phyloP scores from a whole-genome alignment of 2,329 filamentous ascomycete genomes.

The Ascochyta fabae region DNA sequence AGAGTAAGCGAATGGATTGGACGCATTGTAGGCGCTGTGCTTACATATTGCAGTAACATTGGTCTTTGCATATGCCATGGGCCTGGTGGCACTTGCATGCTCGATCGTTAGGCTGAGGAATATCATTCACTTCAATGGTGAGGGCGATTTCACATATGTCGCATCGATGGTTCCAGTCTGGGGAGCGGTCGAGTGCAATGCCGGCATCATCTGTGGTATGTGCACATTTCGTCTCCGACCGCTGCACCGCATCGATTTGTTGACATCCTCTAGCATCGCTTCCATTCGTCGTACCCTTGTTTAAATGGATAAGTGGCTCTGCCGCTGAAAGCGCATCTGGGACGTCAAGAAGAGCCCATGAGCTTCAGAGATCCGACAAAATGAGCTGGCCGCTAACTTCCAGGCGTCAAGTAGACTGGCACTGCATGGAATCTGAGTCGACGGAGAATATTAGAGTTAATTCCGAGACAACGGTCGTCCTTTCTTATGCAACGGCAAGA shows the following conservation, averaged over 20 bases:
- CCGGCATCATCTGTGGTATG: conserved; percentile 1
- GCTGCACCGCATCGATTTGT: neutral
- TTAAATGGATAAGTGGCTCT: neutral
- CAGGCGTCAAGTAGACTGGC: neutral
- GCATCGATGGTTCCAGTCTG: conserved; percentile 1
- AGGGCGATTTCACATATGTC: neutral
- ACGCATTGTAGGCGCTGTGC: too few relatives aligned
- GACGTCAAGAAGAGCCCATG: neutral
- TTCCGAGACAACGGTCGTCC: too few relatives aligned
- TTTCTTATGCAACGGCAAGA: too few relatives aligned
- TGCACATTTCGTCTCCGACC: too few relatives aligned
- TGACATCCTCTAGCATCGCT: neutral
- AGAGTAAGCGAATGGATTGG: too few relatives aligned
- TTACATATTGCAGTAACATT: too few relatives aligned
- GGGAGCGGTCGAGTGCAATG: neutral
- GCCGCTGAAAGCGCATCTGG: neutral
- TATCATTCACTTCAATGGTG: conserved; percentile 1
- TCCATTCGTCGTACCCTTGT: neutral
- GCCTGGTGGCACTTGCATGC: neutral
- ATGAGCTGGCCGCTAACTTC: neutral
- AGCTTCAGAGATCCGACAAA: neutral
- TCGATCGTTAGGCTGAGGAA: neutral
- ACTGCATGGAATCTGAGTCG: neutral
- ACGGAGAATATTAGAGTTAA: neutral
- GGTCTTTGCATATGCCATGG: neutral